Evolutionary conservation across 495 filamentous ascomycete species (phyloP).

Genomic region (Chaetomidium leptoderma): DNA sequence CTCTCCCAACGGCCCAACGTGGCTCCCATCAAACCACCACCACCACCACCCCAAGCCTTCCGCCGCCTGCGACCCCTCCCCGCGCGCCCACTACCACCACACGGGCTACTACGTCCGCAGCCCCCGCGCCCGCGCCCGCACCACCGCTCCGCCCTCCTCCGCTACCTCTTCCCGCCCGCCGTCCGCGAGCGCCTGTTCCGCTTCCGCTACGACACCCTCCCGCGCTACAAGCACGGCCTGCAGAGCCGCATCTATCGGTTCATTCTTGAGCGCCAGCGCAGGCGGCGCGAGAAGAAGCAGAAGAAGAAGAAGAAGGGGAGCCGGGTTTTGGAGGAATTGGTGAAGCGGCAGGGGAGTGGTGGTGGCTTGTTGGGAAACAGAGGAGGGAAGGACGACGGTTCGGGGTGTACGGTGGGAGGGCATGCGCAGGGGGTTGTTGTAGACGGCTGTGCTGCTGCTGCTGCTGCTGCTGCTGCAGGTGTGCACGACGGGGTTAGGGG

Average conservation of each 20-base stretch:
- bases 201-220: slow-evolving; percentile 70
- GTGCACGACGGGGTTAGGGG: not conserved
- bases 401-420: not conserved
- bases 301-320: not conserved
- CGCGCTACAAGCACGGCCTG: slow-evolving; percentile 60
- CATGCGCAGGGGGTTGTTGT: slow-evolving; percentile 38
- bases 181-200: slow-evolving; percentile 54
- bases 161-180: slow-evolving; percentile 54
- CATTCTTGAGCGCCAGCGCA: slow-evolving; percentile 50
- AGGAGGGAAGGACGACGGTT: too few species aligned
- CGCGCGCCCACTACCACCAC: too few species aligned
- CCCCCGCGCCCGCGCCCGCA: slow-evolving; percentile 6
- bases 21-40: slow-evolving; percentile 11
- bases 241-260: slow-evolving; percentile 73
- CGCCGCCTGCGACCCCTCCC: not conserved
- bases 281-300: not conserved
- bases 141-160: slow-evolving; percentile 46
- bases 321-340: not conserved
- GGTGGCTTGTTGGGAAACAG: not conserved
- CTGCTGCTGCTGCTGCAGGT: not conserved
- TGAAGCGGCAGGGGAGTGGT: not conserved
- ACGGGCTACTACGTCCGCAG: too few species aligned
- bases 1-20: too few species aligned
- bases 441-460: slow-evolving; percentile 35
- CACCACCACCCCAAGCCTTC: not conserved